A percentile compares a stretch with the other conserved stretches of the same genome.
phyloP scores from a whole-genome alignment of 73 alveolate species.

The Strombidium stylifer region DNA sequence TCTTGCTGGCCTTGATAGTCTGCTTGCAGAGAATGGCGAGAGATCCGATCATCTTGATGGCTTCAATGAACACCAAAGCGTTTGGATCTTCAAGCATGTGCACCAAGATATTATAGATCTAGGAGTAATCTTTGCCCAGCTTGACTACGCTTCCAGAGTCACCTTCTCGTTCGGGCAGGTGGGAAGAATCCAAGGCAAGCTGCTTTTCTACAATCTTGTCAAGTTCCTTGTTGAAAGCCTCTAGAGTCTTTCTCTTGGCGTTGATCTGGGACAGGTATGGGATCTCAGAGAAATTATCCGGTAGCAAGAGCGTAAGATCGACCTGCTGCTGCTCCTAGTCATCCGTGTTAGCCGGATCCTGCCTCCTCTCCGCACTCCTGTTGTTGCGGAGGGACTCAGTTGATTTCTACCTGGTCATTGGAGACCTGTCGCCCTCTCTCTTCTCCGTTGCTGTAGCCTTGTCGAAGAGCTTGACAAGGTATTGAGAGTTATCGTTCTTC shows the following conservation, averaged over 20 bases:
- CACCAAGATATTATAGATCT: slow-evolving; percentile 32
- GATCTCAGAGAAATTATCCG: slow-evolving; percentile 44
- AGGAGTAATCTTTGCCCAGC: slow-evolving; percentile 36
- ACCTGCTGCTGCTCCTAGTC: slow-evolving; percentile 3
- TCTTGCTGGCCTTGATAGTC: slow-evolving; percentile 12
- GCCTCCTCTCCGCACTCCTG: no score
- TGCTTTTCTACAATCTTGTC: background rate
- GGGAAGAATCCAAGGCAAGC: background rate
- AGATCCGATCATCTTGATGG: slow-evolving; percentile 44
- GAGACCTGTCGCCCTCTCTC: no score
- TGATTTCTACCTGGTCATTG: no score
- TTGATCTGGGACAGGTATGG: slow-evolving; percentile 46
- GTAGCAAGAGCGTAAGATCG: slow-evolving; percentile 21
- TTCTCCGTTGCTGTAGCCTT: background rate
- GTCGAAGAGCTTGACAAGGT: background rate
- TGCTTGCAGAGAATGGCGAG: slow-evolving; percentile 11
- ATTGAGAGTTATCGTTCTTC: background rate
- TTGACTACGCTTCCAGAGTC: no score
- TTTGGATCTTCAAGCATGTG: slow-evolving; percentile 66
- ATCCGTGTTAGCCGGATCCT: no score
- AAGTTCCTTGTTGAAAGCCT: slow-evolving; percentile 30
- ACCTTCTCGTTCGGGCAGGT: no score
- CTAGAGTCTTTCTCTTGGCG: slow-evolving; percentile 43
- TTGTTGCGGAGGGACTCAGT: no score
- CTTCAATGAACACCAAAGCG: slow-evolving; percentile 44